Evolutionary conservation across 148 eudicot species (phyloP), one percentile per base, ranked within the genome.

Genomic region (Rhododendron vialii): DNA sequence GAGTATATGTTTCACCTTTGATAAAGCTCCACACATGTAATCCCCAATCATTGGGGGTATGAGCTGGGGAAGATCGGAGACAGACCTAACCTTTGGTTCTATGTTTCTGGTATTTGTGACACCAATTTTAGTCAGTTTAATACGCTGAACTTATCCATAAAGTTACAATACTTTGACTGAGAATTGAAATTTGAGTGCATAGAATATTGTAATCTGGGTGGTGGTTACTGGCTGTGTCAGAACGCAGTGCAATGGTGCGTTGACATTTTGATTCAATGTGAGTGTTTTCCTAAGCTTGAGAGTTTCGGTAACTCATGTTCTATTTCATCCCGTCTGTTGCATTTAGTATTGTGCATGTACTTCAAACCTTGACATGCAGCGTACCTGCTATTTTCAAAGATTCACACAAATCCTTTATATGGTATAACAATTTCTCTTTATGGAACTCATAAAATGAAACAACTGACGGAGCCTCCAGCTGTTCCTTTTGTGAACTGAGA

Each of bases 401-500:
- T 77, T 41, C 14, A 77, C 43, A 20, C 2, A 14, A 24, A n/a
- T 12, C 14, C 48, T 13, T 20, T 4, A 1, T 78, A 50, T 48
- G 82, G 17, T 51, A 15, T 6, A 5, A 30, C 36, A 22, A 30
- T 33, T 51, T 30, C 45, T 20, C 26, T 53, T 30, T 30, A 30
- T 81, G 65, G 67, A 61, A 53, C 8, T 17, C 24, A 65, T 50
- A 51, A 48, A 67, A 45, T 48, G 79, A 18, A 83, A 48, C 47
- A 28, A 6, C 18, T 63, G 77, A 50, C 41, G 41, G 65, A 69
- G 6, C 38, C 48, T 10, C 57, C 33, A 36, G 45, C 30, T 79
- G 83, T 51, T 81, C 67, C 83, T 74, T 80, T 57, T 74, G 45
- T 63, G 22, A 69, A 22, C 88, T 88, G 83, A 28, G 74, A 85